These are phyloP conservation scores for Wickerhamomyces silvicola DNA, from an alignment of 805 yeast genomes.

Conservation along the genomic window DNA sequence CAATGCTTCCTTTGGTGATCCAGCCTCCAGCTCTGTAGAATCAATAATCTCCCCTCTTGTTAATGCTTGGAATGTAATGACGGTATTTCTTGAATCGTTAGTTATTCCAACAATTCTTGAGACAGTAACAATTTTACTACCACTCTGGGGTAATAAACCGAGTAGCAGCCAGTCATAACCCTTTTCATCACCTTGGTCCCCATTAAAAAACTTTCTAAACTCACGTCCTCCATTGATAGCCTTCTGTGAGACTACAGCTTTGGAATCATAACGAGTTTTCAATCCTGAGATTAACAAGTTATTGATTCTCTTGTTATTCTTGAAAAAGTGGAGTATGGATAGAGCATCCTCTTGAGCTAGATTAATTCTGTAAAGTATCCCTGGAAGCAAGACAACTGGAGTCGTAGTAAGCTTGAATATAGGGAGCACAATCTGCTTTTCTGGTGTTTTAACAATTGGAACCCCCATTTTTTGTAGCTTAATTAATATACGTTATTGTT, in stretches of 20 bases:
- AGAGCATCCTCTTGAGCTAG: conserved; percentile 42
- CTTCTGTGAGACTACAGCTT: conserved; percentile 4
- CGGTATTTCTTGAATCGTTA: conserved; percentile 37
- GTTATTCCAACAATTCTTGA: conserved; percentile 39
- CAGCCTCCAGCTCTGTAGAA: conserved; percentile 17
- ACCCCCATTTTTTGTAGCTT: neutral
- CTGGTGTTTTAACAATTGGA: neutral
- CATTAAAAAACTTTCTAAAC: conserved; percentile 17
- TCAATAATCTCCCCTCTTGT: conserved; percentile 32
- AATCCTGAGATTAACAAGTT: conserved; percentile 16
- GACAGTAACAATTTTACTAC: conserved; percentile 30
- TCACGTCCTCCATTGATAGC: conserved; percentile 14
- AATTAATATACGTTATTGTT: too few species aligned
- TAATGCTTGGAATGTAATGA: conserved; percentile 44
- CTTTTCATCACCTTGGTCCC: conserved; percentile 12
- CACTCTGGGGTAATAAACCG: conserved; percentile 19
- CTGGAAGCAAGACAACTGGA: conserved; percentile 47
- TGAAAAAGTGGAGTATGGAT: conserved; percentile 37
- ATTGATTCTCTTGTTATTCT: conserved; percentile 15
- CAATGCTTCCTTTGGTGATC: conserved; percentile 8
- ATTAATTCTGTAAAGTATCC: conserved; percentile 54
- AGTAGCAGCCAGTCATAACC: conserved; percentile 22
- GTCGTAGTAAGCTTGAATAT: conserved; percentile 16
- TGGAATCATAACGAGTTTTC: conserved; percentile 1
- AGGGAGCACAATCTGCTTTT: conserved; percentile 11